Evolutionary conservation across 306 rosid genomes (phyloP).

Genomic region (Cucurbita maxima): DNA sequence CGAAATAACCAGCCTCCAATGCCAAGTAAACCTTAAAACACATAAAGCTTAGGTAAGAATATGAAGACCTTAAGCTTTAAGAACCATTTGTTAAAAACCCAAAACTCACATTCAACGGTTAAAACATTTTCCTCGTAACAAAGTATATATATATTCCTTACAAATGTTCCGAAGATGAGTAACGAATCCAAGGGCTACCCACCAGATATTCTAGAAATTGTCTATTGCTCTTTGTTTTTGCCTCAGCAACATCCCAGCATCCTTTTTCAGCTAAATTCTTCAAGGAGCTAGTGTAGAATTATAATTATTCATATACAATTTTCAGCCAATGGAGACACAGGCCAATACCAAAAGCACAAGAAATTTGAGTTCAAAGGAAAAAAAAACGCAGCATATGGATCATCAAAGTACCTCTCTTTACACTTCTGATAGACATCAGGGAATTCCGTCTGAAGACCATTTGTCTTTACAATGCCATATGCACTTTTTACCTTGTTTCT

Average conservation of each 20-base stretch:
- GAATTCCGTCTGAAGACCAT: slow-evolving; percentile 60
- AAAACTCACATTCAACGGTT: neutral
- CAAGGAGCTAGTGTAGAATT: slow-evolving; percentile 42
- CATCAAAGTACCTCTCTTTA: slow-evolving; percentile 53
- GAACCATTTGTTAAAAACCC: neutral
- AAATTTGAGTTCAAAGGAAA: neutral
- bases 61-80: neutral
- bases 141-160: neutral
- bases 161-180: neutral
- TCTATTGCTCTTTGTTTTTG: slow-evolving; percentile 43
- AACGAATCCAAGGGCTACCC: slow-evolving; percentile 18
- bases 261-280: slow-evolving; percentile 89
- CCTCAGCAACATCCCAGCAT: slow-evolving; percentile 98
- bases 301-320: slow-evolving; percentile 11
- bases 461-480: slow-evolving; percentile 50
- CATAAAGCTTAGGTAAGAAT: neutral
- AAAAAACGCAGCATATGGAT: slow-evolving; percentile 2
- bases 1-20: slow-evolving; percentile 91
- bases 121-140: neutral
- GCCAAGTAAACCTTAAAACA: slow-evolving; percentile 76
- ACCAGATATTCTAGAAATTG: slow-evolving; percentile 91
- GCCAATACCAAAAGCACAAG: neutral
- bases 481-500: slow-evolving; percentile 73
- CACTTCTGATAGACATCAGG: slow-evolving; percentile 64
- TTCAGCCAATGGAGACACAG: slow-evolving; percentile 8